Base-by-base conservation (phyloP, 305 asterid species). In the Ilex paraguariensis region DNA sequence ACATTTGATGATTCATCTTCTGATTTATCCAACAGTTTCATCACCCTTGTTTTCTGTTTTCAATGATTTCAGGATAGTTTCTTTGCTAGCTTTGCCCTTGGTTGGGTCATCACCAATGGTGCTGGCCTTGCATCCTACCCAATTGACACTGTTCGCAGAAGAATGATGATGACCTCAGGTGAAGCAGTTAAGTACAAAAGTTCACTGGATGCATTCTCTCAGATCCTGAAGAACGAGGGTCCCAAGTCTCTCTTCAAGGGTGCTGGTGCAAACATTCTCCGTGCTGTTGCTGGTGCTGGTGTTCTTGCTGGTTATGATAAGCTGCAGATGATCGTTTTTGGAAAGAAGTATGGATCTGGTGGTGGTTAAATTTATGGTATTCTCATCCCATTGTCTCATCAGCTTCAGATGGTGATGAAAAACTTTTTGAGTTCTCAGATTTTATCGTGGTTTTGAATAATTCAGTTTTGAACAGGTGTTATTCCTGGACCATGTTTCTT, bases 121-220 rank as follows among this genome's bases (percentile, higher is more conserved):
- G 87, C 87, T 74, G 90, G 87, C 39, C 79, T 84, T n/a, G 87
- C 87, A 32, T 81, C 87, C 4, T 84, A 84, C 59, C 87, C 90
- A 28, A 73, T 84, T 52, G 85, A 84, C 33, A 83, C 90, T 13
- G 87, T 83, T 36, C 81, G 87, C 10, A 75, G 90, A 70, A 79
- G 90, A 59, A 81, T 84, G 90, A 84, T 84, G 90, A 84, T 81
- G 90, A 84, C 90, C 4, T 84, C 90, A 8, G 90, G 90, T 54
- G 90, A 84, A 70, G 87, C 87, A 14, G 87, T 81, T 36, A 84
- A 84, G 64, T 84, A 84, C 75, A 84, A 71, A 36, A 79, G 81
- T 73, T 84, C 91, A 10, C 49, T 80, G 59, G 87, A 85, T 45
- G 92, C 88, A 31, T 81, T 84, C 62, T 5, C 73, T 49, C 92